Conservation (phyloP, 2,329 filamentous ascomycete species). For the Penicillium palitans region DNA sequence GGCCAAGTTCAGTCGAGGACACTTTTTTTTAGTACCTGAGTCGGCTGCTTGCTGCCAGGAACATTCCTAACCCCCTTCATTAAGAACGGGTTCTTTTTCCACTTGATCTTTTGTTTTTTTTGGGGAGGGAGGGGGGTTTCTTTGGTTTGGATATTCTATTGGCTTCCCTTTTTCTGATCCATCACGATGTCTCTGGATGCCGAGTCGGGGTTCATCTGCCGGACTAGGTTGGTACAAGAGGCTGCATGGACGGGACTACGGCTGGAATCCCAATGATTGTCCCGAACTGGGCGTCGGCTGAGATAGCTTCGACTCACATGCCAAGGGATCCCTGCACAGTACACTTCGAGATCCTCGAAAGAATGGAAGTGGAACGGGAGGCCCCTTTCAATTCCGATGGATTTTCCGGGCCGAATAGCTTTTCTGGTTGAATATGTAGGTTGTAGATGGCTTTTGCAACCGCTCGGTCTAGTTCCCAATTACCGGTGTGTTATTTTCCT, state of each 20-base stretch:
- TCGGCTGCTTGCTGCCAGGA: conserved; percentile 13
- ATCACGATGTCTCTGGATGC: neutral
- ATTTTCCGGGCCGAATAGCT: conserved; percentile 2
- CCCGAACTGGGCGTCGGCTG: conserved; percentile 23
- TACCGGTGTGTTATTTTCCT: conserved; percentile 1
- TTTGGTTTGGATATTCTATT: neutral
- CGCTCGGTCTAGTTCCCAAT: conserved; percentile 1
- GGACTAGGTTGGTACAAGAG: neutral
- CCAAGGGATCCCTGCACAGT: conserved; percentile 23
- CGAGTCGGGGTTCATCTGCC: neutral
- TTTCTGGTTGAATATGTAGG: neutral
- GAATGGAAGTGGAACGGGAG: conserved; percentile 13
- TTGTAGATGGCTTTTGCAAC: neutral
- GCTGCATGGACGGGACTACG: conserved; percentile 9
- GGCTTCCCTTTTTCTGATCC: neutral
- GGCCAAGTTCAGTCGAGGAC: conserved; percentile 13
- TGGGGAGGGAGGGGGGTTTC: neutral
- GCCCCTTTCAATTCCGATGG: conserved; percentile 4
- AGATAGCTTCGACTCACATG: conserved; percentile 23
- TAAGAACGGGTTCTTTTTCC: conserved; percentile 5
- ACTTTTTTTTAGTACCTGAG: conserved; percentile 12
- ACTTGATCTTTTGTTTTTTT: neutral
- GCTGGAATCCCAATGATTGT: conserved; percentile 24
- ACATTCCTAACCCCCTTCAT: conserved; percentile 10
- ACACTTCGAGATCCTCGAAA: neutral